These are phyloP conservation scores for Boeremia lycopersici DNA, from an alignment of 2,329 filamentous ascomycete genomes.

Conservation along the genomic window DNA sequence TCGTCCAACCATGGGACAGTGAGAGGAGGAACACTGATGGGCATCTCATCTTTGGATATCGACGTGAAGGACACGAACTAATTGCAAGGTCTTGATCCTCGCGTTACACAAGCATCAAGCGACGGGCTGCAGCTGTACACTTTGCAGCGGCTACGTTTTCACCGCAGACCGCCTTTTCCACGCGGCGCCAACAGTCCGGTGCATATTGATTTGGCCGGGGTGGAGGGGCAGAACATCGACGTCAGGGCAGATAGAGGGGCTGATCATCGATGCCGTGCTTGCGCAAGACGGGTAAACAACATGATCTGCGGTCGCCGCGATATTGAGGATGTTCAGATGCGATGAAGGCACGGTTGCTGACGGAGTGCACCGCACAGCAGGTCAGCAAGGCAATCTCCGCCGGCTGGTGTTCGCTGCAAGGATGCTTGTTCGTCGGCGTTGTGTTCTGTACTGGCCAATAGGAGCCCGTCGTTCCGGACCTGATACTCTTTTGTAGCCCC, in stretches of 20 bases:
- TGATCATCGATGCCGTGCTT: slow-evolving; percentile 18
- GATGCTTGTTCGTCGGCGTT: slow-evolving; percentile 24
- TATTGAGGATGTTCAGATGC: slow-evolving; percentile 24
- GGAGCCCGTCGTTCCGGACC: slow-evolving; percentile 17
- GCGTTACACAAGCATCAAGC: slow-evolving; percentile 30
- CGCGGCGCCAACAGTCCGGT: slow-evolving; percentile 29
- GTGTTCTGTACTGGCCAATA: slow-evolving; percentile 38
- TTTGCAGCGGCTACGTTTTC: slow-evolving; percentile 38
- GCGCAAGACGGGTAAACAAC: slow-evolving; percentile 10
- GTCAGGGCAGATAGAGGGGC: slow-evolving; percentile 32
- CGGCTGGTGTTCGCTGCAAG: slow-evolving; percentile 34
- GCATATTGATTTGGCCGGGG: slow-evolving; percentile 39
- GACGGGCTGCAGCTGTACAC: slow-evolving; percentile 31
- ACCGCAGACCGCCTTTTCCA: slow-evolving; percentile 46
- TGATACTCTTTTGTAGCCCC: slow-evolving; percentile 32
- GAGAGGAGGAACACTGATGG: not conserved
- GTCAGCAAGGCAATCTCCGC: slow-evolving; percentile 29
- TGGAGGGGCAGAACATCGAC: slow-evolving; percentile 35
- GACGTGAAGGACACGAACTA: slow-evolving; percentile 17
- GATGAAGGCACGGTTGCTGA: slow-evolving; percentile 22
- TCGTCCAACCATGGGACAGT: not conserved
- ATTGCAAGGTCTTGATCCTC: slow-evolving; percentile 21
- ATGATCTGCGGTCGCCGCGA: slow-evolving; percentile 9
- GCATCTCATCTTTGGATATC: not conserved
- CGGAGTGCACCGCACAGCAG: slow-evolving; percentile 13